phyloP scores from a whole-genome alignment of 1,139 yeast species.

The Saccharomyces hybrid region DNA sequence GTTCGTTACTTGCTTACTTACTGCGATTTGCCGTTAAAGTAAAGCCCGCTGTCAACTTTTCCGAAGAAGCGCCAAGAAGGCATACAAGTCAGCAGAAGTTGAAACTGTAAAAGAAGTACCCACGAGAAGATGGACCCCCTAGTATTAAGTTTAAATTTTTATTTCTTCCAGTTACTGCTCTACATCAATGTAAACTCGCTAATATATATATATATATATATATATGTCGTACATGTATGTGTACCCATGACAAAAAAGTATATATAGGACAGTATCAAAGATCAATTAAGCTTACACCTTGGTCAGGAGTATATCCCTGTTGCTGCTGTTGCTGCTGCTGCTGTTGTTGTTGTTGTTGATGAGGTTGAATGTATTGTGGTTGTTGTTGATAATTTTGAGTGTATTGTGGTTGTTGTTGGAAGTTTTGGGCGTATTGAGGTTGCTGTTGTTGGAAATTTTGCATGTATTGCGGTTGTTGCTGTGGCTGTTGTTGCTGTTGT shows the following conservation, averaged over 20 bases:
- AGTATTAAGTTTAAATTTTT: neutral
- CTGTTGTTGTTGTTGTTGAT: slow-evolving; percentile 31
- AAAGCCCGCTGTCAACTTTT: neutral
- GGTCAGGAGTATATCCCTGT: slow-evolving; percentile 28
- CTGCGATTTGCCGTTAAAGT: neutral
- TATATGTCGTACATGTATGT: neutral
- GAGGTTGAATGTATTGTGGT: slow-evolving; percentile 15
- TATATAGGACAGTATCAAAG: slow-evolving; percentile 13
- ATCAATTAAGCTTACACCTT: slow-evolving; percentile 34
- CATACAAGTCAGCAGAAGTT: neutral
- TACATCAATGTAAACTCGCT: too few relatives aligned
- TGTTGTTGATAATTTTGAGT: slow-evolving; percentile 1
- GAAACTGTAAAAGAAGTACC: neutral
- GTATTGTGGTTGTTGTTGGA: slow-evolving; percentile 4
- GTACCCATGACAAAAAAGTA: neutral
- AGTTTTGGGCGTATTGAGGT: slow-evolving; percentile 3
- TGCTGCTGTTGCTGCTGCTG: slow-evolving; percentile 29
- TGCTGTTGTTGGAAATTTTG: slow-evolving; percentile 3
- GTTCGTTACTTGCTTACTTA: neutral
- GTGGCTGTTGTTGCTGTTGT: slow-evolving; percentile 21
- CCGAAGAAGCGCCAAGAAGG: neutral
- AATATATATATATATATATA: neutral
- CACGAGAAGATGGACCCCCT: neutral
- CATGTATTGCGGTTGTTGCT: neutral
- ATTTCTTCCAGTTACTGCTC: neutral